Conservation (phyloP, 805 yeast species). For the Candida tallmaniae region DNA sequence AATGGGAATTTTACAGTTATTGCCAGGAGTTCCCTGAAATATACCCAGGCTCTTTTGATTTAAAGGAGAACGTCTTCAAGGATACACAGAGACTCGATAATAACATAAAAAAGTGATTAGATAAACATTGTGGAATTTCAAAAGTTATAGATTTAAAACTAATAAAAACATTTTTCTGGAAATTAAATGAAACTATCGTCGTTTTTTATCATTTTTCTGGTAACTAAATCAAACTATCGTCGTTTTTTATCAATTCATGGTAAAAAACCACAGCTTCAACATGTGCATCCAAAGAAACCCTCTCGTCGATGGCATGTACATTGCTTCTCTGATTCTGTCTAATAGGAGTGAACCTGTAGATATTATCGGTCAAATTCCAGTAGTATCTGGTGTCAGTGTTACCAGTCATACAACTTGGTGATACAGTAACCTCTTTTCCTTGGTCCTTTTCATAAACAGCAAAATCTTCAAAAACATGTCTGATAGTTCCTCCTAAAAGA, state of each 20-base stretch:
- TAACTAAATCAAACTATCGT: no score
- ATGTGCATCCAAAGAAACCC: slow-evolving; percentile 51
- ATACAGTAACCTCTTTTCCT: slow-evolving; percentile 36
- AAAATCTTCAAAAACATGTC: slow-evolving; percentile 45
- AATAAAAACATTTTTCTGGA: no score
- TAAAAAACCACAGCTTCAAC: slow-evolving; percentile 54
- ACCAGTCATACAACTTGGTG: slow-evolving; percentile 62
- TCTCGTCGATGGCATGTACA: slow-evolving; percentile 65
- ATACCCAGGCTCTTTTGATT: slow-evolving; percentile 16
- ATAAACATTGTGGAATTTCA: background rate
- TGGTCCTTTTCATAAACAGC: slow-evolving; percentile 15
- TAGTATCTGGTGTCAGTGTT: slow-evolving; percentile 68
- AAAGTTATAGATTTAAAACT: no score
- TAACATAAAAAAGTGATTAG: background rate
- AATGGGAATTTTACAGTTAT: slow-evolving; percentile 37
- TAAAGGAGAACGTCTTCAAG: background rate
- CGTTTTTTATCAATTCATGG: slow-evolving; percentile 48
- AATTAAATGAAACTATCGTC: no score
- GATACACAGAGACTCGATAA: background rate
- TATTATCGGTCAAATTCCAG: slow-evolving; percentile 58
- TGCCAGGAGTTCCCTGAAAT: slow-evolving; percentile 33
- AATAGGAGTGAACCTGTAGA: slow-evolving; percentile 55
- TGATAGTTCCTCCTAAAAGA: slow-evolving; percentile 38
- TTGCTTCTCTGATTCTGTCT: slow-evolving; percentile 31
- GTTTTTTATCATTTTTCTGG: no score